A percentile compares a stretch with the other conserved stretches of the same genome.
phyloP scores from a whole-genome alignment of 768 basidiomycete species.

The Boletus barrowsii region DNA sequence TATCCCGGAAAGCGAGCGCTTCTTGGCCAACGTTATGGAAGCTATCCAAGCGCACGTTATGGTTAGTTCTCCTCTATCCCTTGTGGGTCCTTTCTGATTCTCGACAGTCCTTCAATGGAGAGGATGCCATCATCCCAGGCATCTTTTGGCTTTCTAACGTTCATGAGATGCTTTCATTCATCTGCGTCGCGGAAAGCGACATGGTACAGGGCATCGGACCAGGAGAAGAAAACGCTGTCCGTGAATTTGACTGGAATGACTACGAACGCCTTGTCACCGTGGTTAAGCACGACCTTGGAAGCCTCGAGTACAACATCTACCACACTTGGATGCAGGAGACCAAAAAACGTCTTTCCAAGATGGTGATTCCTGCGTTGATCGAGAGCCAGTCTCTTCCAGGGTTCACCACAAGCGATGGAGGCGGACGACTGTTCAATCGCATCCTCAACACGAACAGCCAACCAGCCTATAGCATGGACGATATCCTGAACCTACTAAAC shows the following conservation, averaged over 20 bases:
- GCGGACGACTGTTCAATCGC: slow-evolving; percentile 90
- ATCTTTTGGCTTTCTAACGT: slow-evolving; percentile 99
- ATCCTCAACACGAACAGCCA: slow-evolving; percentile 80
- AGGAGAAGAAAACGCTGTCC: slow-evolving; percentile 87
- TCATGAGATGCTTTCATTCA: slow-evolving; percentile 98
- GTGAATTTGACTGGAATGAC: slow-evolving; percentile 94
- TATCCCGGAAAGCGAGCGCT: slow-evolving; percentile 94
- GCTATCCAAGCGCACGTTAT: slow-evolving; percentile 96
- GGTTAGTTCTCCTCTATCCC: slow-evolving; percentile 51
- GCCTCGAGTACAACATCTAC: slow-evolving; percentile 98
- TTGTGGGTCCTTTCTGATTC: slow-evolving; percentile 4
- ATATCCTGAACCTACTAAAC: slow-evolving; percentile 93
- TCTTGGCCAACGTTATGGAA: slow-evolving; percentile 99
- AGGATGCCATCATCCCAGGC: slow-evolving; percentile 94
- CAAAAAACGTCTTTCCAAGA: slow-evolving; percentile 93
- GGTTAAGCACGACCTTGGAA: slow-evolving; percentile 98
- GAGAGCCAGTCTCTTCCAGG: slow-evolving; percentile 98
- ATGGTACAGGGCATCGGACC: slow-evolving; percentile 98
- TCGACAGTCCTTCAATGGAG: slow-evolving; percentile 78
- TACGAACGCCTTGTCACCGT: slow-evolving; percentile 97
- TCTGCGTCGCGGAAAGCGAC: slow-evolving; percentile 97
- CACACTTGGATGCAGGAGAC: slow-evolving; percentile 99
- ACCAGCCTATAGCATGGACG: slow-evolving; percentile 98
- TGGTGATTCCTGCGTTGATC: slow-evolving; percentile 98
- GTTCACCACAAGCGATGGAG: slow-evolving; percentile 93